phyloP scores from a whole-genome alignment of 2,329 filamentous ascomycete species.

The Tolypocladium ovalisporum region DNA sequence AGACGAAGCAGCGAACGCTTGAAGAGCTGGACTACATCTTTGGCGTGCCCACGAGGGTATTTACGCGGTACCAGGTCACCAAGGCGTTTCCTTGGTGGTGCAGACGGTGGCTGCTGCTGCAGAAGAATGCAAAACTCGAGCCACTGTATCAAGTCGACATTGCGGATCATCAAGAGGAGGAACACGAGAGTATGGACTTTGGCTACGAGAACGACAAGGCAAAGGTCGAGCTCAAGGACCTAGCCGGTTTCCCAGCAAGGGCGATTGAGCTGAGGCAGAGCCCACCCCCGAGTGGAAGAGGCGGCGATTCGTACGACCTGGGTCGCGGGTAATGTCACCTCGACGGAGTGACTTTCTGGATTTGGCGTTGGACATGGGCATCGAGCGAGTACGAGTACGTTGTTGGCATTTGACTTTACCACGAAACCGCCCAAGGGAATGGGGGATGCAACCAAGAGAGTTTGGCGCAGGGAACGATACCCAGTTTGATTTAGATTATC shows the following conservation, averaged over 20 bases:
- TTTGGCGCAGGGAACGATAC: constrained; percentile 9
- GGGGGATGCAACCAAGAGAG: not conserved
- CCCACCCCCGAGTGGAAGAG: constrained; percentile 1
- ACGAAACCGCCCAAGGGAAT: constrained; percentile 6
- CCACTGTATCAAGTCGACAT: constrained; percentile 32
- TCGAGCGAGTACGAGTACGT: constrained; percentile 4
- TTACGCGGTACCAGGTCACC: constrained; percentile 45
- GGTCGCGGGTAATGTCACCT: not conserved
- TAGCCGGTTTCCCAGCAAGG: constrained; percentile 17
- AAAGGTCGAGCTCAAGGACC: constrained; percentile 26
- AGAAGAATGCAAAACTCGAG: constrained; percentile 28
- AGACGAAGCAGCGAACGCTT: constrained; percentile 45
- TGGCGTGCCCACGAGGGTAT: constrained; percentile 46
- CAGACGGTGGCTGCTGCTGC: constrained; percentile 43
- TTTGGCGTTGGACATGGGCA: constrained; percentile 2
- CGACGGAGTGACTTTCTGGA: not conserved
- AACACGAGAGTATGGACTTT: constrained; percentile 14
- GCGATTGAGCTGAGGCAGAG: not conserved
- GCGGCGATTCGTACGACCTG: not conserved
- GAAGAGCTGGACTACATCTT: constrained; percentile 50
- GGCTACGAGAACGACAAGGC: constrained; percentile 26
- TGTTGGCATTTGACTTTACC: constrained; percentile 5
- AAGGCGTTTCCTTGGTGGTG: constrained; percentile 50
- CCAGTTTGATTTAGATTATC: constrained; percentile 2
- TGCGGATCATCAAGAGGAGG: constrained; percentile 17